Evolutionary conservation across 306 rosid genomes (phyloP).

Genomic region (Cucurbita moschata): DNA sequence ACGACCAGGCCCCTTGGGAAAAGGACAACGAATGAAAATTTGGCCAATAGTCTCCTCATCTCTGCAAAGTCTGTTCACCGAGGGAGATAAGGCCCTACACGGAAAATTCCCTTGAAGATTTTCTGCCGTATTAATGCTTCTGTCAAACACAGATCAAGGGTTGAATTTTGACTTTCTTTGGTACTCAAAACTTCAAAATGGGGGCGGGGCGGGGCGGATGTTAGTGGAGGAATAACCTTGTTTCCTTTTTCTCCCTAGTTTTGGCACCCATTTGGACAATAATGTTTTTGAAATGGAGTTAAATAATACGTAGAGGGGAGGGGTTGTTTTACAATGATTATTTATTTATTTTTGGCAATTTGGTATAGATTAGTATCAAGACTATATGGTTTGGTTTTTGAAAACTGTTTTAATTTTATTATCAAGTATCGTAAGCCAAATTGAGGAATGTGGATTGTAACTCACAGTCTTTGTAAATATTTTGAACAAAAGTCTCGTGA

Average conservation of each 20-base stretch:
- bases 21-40: background rate
- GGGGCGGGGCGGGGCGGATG: background rate
- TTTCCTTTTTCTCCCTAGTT: background rate
- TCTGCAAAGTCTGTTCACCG: background rate
- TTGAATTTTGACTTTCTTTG: background rate
- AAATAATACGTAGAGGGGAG: background rate
- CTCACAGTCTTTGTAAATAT: background rate
- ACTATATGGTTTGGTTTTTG: background rate
- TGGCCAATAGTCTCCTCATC: background rate
- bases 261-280: background rate
- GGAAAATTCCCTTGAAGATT: background rate
- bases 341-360: background rate
- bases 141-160: background rate
- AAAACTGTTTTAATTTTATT: background rate
- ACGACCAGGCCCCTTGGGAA: background rate
- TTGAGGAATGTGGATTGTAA: background rate
- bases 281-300: background rate
- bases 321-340: background rate
- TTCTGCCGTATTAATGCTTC: background rate
- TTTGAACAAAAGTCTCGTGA: background rate
- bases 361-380: background rate
- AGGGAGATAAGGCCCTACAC: background rate
- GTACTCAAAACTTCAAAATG: background rate
- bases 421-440: background rate
- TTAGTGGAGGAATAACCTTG: background rate